Base-by-base conservation (phyloP, 2,329 filamentous ascomycete genomes). In the Aspergillus pseudoviridinutans region DNA sequence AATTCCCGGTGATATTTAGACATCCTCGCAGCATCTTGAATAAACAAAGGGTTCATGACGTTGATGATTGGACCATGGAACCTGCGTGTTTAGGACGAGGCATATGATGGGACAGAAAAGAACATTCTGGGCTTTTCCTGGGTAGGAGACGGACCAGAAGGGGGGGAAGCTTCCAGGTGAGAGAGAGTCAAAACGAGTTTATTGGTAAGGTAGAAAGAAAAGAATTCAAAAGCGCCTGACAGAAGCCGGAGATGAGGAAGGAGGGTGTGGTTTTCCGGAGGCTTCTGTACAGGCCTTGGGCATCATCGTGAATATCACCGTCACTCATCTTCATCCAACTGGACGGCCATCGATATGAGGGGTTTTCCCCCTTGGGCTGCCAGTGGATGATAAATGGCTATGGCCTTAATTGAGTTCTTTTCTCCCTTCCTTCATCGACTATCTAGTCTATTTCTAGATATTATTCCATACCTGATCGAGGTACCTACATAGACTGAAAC, bases 81-180 rank as follows among this genome's bases (percentile, higher is more conserved):
- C 27, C 38, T 50, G 49, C 27, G 28, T 47, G 56, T 41, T 55
- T 49, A 28, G 28, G 25, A 44, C 22, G 29, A 53, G 51, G 51
- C 52, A 61, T 57, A 54, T 58, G 50, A 51, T 53, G 47, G 50
- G 35, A 41, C 51, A 32, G 50, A 46, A 47, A 59, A 56, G 60
- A 61, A 61, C 55, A 58, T 63, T 64, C 62, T 61, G 54, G 62
- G 53, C 60, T 58, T 52, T 58, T 58, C 53, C 54, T 27, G 44
- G 38, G 51, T 12, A n/a, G 29, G 42, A 49, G 24, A 50, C 41
- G 24, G 50, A 41, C 25, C 25, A 46, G 50, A 42, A 2, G 22
- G 25, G 35, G 50, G 44, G 35, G 49, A 51, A 35, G 53, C 44
- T 49, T 50, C 46, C 41, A 49, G 28, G 28, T 38, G 32, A 50